phyloP scores from a whole-genome alignment of 805 yeast species.

The Wickerhamomyces silvicola region DNA sequence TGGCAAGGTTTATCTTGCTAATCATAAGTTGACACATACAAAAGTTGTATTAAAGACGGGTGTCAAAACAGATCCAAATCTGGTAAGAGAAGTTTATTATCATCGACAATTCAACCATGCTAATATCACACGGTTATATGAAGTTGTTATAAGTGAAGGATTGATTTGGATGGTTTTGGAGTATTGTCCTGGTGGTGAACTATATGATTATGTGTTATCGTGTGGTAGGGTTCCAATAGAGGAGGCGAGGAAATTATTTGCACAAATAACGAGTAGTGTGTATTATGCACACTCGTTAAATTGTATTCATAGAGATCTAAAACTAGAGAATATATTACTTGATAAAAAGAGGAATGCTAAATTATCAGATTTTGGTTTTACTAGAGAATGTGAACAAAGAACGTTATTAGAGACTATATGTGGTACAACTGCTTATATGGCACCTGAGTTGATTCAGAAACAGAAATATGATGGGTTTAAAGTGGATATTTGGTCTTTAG shows the following conservation, averaged over 20 bases:
- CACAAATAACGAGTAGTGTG: slow-evolving; percentile 56
- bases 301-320: slow-evolving; percentile 80
- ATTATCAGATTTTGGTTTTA: slow-evolving; percentile 90
- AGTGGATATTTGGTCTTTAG: slow-evolving; percentile 88
- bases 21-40: slow-evolving; percentile 66
- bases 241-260: slow-evolving; percentile 48
- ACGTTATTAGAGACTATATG: slow-evolving; percentile 72
- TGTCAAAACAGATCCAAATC: slow-evolving; percentile 67
- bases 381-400: slow-evolving; percentile 63
- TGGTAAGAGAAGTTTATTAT: slow-evolving; percentile 86
- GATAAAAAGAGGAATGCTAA: slow-evolving; percentile 58
- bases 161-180: slow-evolving; percentile 85
- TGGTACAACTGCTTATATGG: slow-evolving; percentile 95
- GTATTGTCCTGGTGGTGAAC: slow-evolving; percentile 77
- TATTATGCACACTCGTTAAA: slow-evolving; percentile 69
- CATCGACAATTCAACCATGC: slow-evolving; percentile 81
- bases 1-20: slow-evolving; percentile 86
- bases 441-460: slow-evolving; percentile 77
- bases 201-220: slow-evolving; percentile 59
- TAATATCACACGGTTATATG: slow-evolving; percentile 78
- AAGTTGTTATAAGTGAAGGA: slow-evolving; percentile 73
- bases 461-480: slow-evolving; percentile 73
- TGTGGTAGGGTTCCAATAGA: slow-evolving; percentile 43
- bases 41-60: slow-evolving; percentile 85
- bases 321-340: slow-evolving; percentile 68